Evolutionary conservation across 495 filamentous ascomycete genomes (phyloP).

Genomic region (Aspergillus affinis): DNA sequence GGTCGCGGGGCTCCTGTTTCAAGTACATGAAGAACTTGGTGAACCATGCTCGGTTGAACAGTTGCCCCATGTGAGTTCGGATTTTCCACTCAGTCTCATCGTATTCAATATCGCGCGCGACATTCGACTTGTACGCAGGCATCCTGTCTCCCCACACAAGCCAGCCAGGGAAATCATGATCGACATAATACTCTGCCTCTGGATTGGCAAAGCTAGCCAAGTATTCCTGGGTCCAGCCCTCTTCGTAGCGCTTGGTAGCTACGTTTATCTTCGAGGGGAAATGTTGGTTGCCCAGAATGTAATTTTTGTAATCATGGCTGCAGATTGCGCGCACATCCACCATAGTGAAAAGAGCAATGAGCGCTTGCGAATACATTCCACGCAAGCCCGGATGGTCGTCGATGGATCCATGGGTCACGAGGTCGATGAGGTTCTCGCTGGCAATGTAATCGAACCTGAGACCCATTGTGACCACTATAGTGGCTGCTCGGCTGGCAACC

Average conservation of each 20-base stretch:
- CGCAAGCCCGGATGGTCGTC: constrained; percentile 87
- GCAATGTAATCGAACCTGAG: constrained; percentile 87
- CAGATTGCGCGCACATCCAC: constrained; percentile 86
- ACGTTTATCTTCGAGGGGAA: constrained; percentile 74
- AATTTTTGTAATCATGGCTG: constrained; percentile 80
- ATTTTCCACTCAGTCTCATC: constrained; percentile 77
- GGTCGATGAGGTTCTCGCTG: constrained; percentile 73
- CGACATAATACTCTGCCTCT: constrained; percentile 84
- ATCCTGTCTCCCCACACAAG: constrained; percentile 91
- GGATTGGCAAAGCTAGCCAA: constrained; percentile 75
- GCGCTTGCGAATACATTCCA: constrained; percentile 73
- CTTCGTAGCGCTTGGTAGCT: constrained; percentile 67
- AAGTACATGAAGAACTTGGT: constrained; percentile 83
- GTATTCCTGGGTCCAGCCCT: constrained; percentile 74
- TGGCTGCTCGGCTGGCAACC: constrained; percentile 81
- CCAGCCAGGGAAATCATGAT: constrained; percentile 93
- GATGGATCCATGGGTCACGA: constrained; percentile 81
- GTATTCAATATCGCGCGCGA: constrained; percentile 69
- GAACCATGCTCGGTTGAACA: constrained; percentile 84
- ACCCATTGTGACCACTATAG: constrained; percentile 84
- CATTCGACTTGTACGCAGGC: constrained; percentile 69
- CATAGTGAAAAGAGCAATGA: constrained; percentile 76
- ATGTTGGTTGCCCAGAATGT: constrained; percentile 71
- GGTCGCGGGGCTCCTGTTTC: constrained; percentile 94
- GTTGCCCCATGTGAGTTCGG: constrained; percentile 75